Percentiles rank a stretch among this genome's conserved stretches.
Conservation (phyloP, 441 rosid species). For the Gossypium armourianum region DNA sequence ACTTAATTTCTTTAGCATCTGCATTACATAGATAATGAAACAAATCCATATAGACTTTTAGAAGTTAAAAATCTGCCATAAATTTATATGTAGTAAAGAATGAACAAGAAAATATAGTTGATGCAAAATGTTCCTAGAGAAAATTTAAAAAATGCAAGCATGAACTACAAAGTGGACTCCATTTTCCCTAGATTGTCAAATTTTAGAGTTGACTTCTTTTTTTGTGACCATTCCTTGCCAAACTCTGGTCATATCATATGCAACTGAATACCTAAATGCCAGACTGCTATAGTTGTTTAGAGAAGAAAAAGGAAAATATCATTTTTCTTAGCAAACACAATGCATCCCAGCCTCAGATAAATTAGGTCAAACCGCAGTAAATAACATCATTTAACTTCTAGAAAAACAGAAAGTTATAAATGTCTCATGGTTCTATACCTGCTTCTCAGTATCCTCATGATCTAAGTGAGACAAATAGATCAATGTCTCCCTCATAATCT, state of each 20-base stretch:
- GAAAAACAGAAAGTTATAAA: neutral
- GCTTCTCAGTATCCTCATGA: constrained; percentile 97
- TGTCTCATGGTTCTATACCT: constrained; percentile 36
- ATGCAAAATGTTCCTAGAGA: neutral
- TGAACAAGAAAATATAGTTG: neutral
- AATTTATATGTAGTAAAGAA: neutral
- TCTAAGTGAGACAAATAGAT: constrained; percentile 93
- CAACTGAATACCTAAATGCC: neutral
- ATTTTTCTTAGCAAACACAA: neutral
- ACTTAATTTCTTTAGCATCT: constrained; percentile 92
- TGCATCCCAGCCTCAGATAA: neutral
- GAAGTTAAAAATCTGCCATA: neutral
- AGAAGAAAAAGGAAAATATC: neutral
- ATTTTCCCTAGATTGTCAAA: neutral
- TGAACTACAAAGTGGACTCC: neutral
- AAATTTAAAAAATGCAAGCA: neutral
- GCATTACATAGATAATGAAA: neutral
- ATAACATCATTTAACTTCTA: neutral
- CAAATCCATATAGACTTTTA: neutral
- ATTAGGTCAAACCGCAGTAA: neutral
- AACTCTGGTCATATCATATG: neutral
- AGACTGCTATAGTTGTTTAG: neutral
- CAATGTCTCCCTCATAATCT: constrained; percentile 96
- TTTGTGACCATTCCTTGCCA: neutral
- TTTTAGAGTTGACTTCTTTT: neutral